Conservation (phyloP, 2,329 filamentous ascomycete species). For the Grosmannia huntii region DNA sequence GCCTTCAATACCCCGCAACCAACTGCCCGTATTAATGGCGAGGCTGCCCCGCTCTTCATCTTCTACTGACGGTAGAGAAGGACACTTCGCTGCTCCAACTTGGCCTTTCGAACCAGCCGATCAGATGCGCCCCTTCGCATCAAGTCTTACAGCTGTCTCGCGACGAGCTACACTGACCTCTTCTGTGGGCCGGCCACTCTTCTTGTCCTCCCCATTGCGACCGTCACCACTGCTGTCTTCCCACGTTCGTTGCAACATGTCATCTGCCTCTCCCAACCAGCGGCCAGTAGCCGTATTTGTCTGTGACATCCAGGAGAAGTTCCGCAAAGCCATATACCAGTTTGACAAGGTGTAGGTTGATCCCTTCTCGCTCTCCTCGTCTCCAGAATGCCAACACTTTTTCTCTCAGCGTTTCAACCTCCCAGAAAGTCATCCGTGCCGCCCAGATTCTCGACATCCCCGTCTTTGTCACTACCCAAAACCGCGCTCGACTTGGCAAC, state of each 20-base stretch:
- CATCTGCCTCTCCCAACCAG: neutral
- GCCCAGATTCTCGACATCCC: slow-evolving; percentile 58
- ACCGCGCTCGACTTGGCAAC: slow-evolving; percentile 60
- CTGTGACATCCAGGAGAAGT: slow-evolving; percentile 92
- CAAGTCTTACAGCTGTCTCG: neutral
- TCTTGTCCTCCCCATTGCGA: neutral
- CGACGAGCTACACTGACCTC: neutral
- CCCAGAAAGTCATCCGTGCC: slow-evolving; percentile 56
- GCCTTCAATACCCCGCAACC: neutral
- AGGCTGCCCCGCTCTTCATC: neutral
- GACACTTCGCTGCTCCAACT: neutral
- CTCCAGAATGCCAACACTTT: neutral
- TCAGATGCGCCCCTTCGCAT: neutral
- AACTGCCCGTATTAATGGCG: neutral
- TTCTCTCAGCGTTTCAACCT: slow-evolving; percentile 45
- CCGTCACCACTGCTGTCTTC: neutral
- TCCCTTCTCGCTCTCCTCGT: slow-evolving; percentile 1
- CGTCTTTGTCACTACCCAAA: slow-evolving; percentile 78
- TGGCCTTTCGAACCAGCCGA: neutral
- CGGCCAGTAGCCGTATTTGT: slow-evolving; percentile 39
- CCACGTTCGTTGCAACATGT: slow-evolving; percentile 2
- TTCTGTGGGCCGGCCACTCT: neutral
- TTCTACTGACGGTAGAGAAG: neutral
- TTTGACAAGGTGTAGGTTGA: slow-evolving; percentile 62
- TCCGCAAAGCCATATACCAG: slow-evolving; percentile 69